phyloP scores from a whole-genome alignment of 1,284 basidiomycete species.

The Cryptococcus depauperatus region DNA sequence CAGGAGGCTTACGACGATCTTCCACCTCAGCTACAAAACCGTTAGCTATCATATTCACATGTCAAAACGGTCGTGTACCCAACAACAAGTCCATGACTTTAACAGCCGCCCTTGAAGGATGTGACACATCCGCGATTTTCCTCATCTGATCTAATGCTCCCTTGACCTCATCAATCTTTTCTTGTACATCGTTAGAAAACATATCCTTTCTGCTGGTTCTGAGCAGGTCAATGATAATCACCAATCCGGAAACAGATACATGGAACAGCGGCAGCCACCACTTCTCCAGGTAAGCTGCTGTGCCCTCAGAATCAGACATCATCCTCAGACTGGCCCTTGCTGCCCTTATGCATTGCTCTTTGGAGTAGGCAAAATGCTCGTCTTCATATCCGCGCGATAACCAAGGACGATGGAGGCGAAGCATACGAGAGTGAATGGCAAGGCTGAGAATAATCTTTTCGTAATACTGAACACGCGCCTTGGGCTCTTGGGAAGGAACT shows the following conservation, averaged over 20 bases:
- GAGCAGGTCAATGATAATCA: constrained; percentile 44
- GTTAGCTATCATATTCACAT: background rate
- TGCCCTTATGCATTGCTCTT: constrained; percentile 45
- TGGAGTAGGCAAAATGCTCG: constrained; percentile 44
- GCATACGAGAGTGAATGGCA: constrained; percentile 43
- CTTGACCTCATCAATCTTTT: constrained; percentile 41
- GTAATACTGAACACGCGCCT: constrained; percentile 42
- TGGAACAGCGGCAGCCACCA: constrained; percentile 43
- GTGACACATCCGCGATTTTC: constrained; percentile 40
- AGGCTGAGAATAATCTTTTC: constrained; percentile 45
- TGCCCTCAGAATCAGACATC: constrained; percentile 39
- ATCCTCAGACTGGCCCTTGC: constrained; percentile 44
- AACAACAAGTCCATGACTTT: constrained; percentile 45
- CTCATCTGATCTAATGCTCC: constrained; percentile 40
- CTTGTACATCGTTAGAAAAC: constrained; percentile 35
- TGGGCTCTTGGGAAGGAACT: constrained; percentile 28
- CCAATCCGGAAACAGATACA: constrained; percentile 42
- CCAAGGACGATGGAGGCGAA: constrained; percentile 44
- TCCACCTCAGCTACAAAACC: constrained; percentile 37
- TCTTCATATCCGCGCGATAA: constrained; percentile 41
- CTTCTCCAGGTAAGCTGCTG: constrained; percentile 44
- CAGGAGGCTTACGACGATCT: constrained; percentile 33
- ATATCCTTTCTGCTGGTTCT: constrained; percentile 35
- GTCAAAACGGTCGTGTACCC: constrained; percentile 19
- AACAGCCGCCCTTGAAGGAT: constrained; percentile 42